A percentile compares a stretch with the other conserved stretches of the same genome.
Conservation (phyloP, 2,329 filamentous ascomycete species). For the Fusarium newnesense region DNA sequence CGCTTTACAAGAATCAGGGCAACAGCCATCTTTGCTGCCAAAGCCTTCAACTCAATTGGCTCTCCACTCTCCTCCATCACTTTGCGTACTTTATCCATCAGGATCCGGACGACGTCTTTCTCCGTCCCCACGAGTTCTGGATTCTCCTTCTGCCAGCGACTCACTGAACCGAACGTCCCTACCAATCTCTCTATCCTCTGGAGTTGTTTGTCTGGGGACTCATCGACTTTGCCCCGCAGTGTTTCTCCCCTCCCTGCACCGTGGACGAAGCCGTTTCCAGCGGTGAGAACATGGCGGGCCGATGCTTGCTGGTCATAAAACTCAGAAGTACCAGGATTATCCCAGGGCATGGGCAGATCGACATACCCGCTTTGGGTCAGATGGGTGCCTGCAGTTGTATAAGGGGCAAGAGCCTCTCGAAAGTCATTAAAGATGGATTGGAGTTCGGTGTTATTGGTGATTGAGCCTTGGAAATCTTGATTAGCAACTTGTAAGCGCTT, state of each 20-base stretch:
- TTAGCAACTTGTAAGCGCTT: accelerated
- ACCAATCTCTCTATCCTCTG: background rate
- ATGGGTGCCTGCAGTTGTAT: background rate
- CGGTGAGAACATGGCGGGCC: background rate
- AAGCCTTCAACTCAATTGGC: background rate
- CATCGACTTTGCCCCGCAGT: accelerated
- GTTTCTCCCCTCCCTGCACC: accelerated
- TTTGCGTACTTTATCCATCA: background rate
- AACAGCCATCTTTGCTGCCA: background rate
- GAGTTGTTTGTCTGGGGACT: accelerated
- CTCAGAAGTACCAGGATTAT: background rate
- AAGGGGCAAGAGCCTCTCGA: background rate
- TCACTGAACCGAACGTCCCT: background rate
- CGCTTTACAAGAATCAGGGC: background rate
- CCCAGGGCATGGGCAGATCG: constrained; percentile 9
- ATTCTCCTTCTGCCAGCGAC: constrained; percentile 10
- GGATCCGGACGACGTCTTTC: background rate
- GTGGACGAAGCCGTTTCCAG: background rate
- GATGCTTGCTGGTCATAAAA: background rate
- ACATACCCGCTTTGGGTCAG: background rate
- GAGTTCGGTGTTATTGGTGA: background rate
- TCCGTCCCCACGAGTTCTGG: background rate
- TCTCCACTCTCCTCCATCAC: background rate
- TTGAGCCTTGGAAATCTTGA: accelerated
- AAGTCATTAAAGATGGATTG: background rate